phyloP scores from a whole-genome alignment of 2,329 filamentous ascomycete genomes.

The Dactylonectria estremocensis region DNA sequence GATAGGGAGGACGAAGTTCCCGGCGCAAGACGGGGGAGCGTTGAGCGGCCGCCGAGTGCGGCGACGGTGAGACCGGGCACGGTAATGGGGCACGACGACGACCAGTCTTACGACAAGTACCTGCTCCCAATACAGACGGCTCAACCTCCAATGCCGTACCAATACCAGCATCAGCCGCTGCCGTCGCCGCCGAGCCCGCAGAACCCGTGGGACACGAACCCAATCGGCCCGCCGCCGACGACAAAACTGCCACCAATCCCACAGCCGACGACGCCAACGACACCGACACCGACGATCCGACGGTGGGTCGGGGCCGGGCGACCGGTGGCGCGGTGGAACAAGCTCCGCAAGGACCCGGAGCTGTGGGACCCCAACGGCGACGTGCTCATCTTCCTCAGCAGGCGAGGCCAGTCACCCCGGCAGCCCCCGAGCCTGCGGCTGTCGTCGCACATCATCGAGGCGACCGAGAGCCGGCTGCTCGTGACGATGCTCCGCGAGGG shows the following conservation, averaged over 20 bases:
- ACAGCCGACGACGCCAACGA: slow-evolving; percentile 26
- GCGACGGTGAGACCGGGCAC: slow-evolving; percentile 41
- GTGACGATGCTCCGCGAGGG: slow-evolving; percentile 69
- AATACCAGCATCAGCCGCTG: slow-evolving; percentile 33
- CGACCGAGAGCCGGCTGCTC: slow-evolving; percentile 69
- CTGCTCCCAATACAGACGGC: slow-evolving; percentile 31
- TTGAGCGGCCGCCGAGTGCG: slow-evolving; percentile 38
- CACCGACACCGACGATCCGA: slow-evolving; percentile 58
- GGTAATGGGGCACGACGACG: slow-evolving; percentile 27
- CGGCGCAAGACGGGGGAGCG: slow-evolving; percentile 31
- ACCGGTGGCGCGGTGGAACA: slow-evolving; percentile 68
- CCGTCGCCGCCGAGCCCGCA: slow-evolving; percentile 41
- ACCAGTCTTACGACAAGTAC: slow-evolving; percentile 30
- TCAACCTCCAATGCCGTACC: slow-evolving; percentile 31
- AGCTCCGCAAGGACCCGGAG: slow-evolving; percentile 72
- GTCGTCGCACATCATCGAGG: slow-evolving; percentile 72
- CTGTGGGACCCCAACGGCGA: slow-evolving; percentile 75
- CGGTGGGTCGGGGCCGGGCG: slow-evolving; percentile 68
- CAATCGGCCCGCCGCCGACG: slow-evolving; percentile 58
- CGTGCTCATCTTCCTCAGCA: slow-evolving; percentile 70
- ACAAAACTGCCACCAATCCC: slow-evolving; percentile 62
- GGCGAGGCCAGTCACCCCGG: slow-evolving; percentile 56
- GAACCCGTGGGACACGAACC: slow-evolving; percentile 37
- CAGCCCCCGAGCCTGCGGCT: slow-evolving; percentile 68
- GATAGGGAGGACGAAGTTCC: slow-evolving; percentile 57